These are phyloP conservation scores for Coniosporium tulheliwenetii DNA, from an alignment of 2,329 filamentous ascomycete species.

Conservation along the genomic window DNA sequence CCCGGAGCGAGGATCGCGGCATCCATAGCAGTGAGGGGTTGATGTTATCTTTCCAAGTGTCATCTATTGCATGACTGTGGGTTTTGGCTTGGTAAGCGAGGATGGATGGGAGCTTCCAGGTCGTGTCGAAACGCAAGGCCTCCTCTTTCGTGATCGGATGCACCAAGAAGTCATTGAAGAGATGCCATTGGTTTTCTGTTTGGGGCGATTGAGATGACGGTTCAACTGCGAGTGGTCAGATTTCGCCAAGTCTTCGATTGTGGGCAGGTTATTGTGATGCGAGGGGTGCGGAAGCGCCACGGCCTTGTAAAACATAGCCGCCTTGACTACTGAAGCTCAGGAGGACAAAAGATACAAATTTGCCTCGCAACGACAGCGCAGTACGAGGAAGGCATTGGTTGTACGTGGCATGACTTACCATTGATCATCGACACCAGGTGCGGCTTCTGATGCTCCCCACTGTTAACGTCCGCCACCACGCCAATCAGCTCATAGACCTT, in stretches of 20 bases:
- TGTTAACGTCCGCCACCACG: constrained; percentile 78
- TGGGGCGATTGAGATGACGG: constrained; percentile 47
- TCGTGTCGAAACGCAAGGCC: constrained; percentile 73
- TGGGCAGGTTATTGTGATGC: background rate
- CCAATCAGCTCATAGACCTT: constrained; percentile 85
- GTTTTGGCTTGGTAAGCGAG: constrained; percentile 73
- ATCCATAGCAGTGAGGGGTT: constrained; percentile 58
- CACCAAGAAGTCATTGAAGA: constrained; percentile 96
- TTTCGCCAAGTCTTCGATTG: background rate
- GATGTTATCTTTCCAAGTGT: constrained; percentile 69
- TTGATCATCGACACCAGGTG: constrained; percentile 89
- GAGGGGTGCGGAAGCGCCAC: too few relatives aligned
- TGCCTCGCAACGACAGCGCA: background rate
- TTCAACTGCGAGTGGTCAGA: constrained; percentile 32
- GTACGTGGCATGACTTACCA: constrained; percentile 32
- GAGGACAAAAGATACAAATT: too few relatives aligned
- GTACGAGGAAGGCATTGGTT: background rate
- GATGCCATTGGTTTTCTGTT: constrained; percentile 64
- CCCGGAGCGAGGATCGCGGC: constrained; percentile 34
- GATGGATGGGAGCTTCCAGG: constrained; percentile 87
- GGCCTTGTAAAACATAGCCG: too few relatives aligned
- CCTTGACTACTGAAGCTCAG: too few relatives aligned
- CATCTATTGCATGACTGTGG: constrained; percentile 68
- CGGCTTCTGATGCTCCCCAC: constrained; percentile 67
- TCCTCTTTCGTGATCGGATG: constrained; percentile 65